Percentiles rank a stretch among this genome's conserved stretches.
Evolutionary conservation across 345 rosid genomes (phyloP).

Genomic region (Toxicodendron radicans): DNA sequence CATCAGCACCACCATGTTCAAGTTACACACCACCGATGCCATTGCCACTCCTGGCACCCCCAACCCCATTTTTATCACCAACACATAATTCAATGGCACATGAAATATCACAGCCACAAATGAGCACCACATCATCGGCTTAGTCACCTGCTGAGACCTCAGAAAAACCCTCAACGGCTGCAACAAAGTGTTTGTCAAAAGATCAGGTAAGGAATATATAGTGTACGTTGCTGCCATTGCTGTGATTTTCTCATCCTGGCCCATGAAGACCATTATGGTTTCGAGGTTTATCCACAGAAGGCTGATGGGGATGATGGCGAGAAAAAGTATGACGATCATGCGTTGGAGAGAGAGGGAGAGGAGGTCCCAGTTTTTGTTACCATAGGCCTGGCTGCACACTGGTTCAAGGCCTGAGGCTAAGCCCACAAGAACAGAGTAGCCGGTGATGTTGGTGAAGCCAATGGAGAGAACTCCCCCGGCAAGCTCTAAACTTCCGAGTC

Average conservation of each 20-base stretch:
- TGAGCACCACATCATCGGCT: constrained; percentile 96
- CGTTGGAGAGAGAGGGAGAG: constrained; percentile 82
- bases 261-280: constrained; percentile 77
- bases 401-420: constrained; percentile 97
- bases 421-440: constrained; percentile 91
- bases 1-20: constrained; percentile 75
- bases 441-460: constrained; percentile 97
- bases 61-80: constrained; percentile 53
- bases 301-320: constrained; percentile 76
- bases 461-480: constrained; percentile 97
- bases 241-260: constrained; percentile 82
- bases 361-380: constrained; percentile 88
- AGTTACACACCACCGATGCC: constrained; percentile 90
- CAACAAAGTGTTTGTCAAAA: constrained; percentile 78
- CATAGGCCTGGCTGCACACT: constrained; percentile 95
- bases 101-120: constrained; percentile 73
- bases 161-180: constrained; percentile 89
- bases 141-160: constrained; percentile 86
- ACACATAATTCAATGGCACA: constrained; percentile 72
- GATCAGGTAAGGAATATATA: constrained; percentile 84
- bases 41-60: constrained; percentile 95
- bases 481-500: constrained; percentile 88
- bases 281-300: constrained; percentile 85
- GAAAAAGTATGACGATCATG: constrained; percentile 77
- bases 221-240: constrained; percentile 84